phyloP scores from a whole-genome alignment of 495 filamentous ascomycete species.

The Hyaloscypha finlandica region DNA sequence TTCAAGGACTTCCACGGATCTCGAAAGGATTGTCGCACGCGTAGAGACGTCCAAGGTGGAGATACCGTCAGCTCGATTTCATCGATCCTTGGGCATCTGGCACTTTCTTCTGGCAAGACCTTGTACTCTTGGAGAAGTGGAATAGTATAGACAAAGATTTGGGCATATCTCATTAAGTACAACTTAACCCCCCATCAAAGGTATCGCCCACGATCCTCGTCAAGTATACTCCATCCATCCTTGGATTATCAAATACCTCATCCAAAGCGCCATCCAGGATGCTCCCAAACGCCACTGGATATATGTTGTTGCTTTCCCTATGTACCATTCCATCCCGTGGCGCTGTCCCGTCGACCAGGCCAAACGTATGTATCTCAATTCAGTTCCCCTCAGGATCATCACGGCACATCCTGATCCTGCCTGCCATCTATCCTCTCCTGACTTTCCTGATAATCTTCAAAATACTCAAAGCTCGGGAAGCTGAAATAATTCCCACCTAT shows the following conservation, averaged over 20 bases:
- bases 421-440: slow-evolving; percentile 29
- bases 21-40: no score
- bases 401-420: slow-evolving; percentile 11
- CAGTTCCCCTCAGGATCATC: neutral
- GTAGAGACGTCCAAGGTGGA: no score
- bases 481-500: slow-evolving; percentile 51
- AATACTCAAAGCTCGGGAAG: slow-evolving; percentile 57
- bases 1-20: no score
- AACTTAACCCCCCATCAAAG: neutral
- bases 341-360: slow-evolving; percentile 9
- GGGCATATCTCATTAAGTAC: slow-evolving; percentile 20
- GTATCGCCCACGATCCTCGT: neutral
- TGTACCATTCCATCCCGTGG: neutral
- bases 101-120: neutral
- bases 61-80: no score
- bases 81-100: neutral
- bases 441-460: slow-evolving; percentile 30
- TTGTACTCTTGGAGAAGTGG: neutral
- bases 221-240: neutral
- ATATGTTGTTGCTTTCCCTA: neutral
- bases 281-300: neutral
- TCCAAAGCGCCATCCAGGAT: neutral
- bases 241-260: neutral
- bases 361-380: neutral
- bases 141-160: slow-evolving; percentile 9